Conservation (phyloP, 371 early-diverging fungal species). For the Basidiobolus meristosporus region DNA sequence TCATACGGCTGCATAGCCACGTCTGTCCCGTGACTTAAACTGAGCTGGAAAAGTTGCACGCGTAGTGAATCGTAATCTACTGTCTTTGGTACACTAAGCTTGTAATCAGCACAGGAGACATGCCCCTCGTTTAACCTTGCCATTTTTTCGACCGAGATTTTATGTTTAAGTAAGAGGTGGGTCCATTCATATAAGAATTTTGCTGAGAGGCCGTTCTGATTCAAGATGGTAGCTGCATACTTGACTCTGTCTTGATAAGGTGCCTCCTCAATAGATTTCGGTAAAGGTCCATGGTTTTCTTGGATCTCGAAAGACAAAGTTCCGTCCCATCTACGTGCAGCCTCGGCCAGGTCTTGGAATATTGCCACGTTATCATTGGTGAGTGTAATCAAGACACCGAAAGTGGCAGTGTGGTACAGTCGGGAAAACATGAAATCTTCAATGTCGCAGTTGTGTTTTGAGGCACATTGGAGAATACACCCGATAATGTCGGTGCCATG, state of each 20-base stretch:
- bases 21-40: conserved; percentile 48
- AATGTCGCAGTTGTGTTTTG: conserved; percentile 42
- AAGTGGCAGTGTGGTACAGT: conserved; percentile 71
- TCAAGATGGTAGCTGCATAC: conserved; percentile 65
- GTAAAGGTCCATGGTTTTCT: conserved; percentile 14
- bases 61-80: conserved; percentile 38
- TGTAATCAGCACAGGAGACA: conserved; percentile 58
- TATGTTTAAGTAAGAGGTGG: conserved; percentile 34
- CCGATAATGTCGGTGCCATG: conserved; percentile 82
- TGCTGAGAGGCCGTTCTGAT: conserved; percentile 51
- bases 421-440: conserved; percentile 70
- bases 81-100: conserved; percentile 46
- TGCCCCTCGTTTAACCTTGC: conserved; percentile 40
- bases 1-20: conserved; percentile 75
- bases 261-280: conserved; percentile 52
- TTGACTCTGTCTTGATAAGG: conserved; percentile 61
- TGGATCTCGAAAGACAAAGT: conserved; percentile 40
- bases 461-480: conserved; percentile 47
- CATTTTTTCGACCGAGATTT: conserved; percentile 67
- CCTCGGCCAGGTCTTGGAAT: conserved; percentile 49
- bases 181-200: conserved; percentile 58
- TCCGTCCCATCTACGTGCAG: conserved; percentile 68
- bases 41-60: conserved; percentile 44
- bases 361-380: conserved; percentile 43
- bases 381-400: conserved; percentile 57